Conservation (phyloP, 306 rosid species). For the Hippophae tibetana region DNA sequence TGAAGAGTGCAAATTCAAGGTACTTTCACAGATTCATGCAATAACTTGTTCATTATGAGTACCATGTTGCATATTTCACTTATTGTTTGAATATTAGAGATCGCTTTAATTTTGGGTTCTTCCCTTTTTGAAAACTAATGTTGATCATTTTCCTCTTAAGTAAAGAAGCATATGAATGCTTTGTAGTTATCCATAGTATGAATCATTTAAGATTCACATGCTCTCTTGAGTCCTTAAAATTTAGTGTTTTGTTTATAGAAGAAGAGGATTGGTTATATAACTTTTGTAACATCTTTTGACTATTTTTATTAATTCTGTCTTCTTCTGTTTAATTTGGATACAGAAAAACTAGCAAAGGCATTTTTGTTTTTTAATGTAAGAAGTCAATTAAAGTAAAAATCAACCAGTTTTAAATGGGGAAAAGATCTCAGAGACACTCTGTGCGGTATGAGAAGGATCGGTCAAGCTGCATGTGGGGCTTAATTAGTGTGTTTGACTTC, state of each 20-base stretch:
- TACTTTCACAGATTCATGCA: conserved; percentile 20
- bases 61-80: conserved; percentile 7
- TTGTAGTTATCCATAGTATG: too few relatives aligned
- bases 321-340: too few relatives aligned
- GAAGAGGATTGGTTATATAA: too few relatives aligned
- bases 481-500: conserved; percentile 84
- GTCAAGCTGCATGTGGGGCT: conserved; percentile 97
- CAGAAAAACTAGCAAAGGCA: not conserved
- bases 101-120: not conserved
- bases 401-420: conserved; percentile 47
- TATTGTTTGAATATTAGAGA: not conserved
- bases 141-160: not conserved
- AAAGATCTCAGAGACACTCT: conserved; percentile 61
- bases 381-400: conserved; percentile 1
- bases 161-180: too few relatives aligned
- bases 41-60: conserved; percentile 15
- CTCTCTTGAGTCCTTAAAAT: too few relatives aligned
- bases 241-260: too few relatives aligned
- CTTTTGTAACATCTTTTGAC: too few relatives aligned
- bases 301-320: too few relatives aligned
- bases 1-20: conserved; percentile 27
- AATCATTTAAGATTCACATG: too few relatives aligned
- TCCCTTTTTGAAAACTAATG: conserved; percentile 6
- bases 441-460: conserved; percentile 75
- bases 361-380: too few relatives aligned